These are phyloP conservation scores for Ceratocystis cubensis DNA, from an alignment of 2,329 filamentous ascomycete genomes.

Conservation along the genomic window DNA sequence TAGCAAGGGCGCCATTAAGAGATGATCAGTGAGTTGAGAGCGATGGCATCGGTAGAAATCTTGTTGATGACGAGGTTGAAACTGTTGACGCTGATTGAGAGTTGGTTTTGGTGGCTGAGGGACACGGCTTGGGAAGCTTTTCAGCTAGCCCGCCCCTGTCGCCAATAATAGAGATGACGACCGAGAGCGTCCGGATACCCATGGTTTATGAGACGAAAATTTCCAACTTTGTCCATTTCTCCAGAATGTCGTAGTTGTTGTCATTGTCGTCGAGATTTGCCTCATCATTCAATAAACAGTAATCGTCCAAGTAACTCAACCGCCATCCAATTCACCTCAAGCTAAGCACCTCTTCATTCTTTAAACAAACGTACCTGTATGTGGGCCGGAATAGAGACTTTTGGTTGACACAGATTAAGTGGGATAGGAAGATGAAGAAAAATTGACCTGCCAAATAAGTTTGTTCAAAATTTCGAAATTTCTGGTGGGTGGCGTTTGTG, in stretches of 20 bases:
- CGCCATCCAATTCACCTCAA: background rate
- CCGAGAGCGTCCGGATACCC: background rate
- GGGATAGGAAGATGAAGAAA: slow-evolving; percentile 14
- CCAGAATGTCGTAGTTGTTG: background rate
- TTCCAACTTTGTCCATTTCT: background rate
- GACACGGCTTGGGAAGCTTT: background rate
- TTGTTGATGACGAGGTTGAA: background rate
- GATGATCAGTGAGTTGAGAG: background rate
- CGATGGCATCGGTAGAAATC: background rate
- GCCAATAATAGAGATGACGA: background rate
- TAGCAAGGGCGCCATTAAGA: background rate
- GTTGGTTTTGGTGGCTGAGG: background rate
- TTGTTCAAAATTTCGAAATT: slow-evolving; percentile 14
- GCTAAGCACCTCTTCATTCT: slow-evolving; percentile 3
- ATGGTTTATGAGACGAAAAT: background rate
- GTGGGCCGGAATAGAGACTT: slow-evolving; percentile 20
- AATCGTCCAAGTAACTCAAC: background rate
- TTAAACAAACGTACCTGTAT: slow-evolving; percentile 19
- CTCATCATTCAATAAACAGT: background rate
- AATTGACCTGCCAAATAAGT: slow-evolving; percentile 18
- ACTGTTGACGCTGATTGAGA: background rate
- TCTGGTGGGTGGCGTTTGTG: slow-evolving; percentile 21
- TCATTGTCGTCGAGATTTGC: background rate
- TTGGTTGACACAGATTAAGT: slow-evolving; percentile 20
- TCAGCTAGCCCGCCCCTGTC: background rate